phyloP scores from a whole-genome alignment of 1,284 basidiomycete genomes.

The Stygiomarasmius scandens region DNA sequence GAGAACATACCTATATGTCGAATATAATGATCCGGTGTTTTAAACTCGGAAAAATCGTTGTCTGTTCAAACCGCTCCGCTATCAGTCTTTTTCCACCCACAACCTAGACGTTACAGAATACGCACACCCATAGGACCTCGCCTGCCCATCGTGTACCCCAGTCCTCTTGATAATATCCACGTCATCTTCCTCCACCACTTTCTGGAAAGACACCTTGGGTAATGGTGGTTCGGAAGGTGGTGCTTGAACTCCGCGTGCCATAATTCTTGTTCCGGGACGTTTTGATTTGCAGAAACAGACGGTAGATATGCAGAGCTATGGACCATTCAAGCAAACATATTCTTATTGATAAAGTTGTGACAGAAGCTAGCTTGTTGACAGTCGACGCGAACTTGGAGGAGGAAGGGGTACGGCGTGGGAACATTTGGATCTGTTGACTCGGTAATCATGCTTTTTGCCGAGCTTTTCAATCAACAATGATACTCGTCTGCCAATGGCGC shows the following conservation, averaged over 20 bases:
- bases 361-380: not conserved
- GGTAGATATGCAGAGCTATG: not conserved
- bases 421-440: not conserved
- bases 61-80: conserved; percentile 1
- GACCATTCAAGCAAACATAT: not conserved
- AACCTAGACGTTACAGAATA: not conserved
- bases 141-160: conserved; percentile 33
- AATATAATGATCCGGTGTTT: conserved; percentile 84
- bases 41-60: conserved; percentile 75
- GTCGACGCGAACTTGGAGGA: not conserved
- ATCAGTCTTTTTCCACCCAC: not conserved
- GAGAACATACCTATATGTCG: conserved; percentile 83
- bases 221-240: conserved; percentile 3
- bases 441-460: too few species aligned
- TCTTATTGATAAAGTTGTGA: not conserved
- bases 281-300: not conserved
- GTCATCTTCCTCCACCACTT: conserved; percentile 12
- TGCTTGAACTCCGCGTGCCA: conserved; percentile 13
- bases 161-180: conserved; percentile 12
- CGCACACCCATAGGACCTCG: conserved; percentile 36
- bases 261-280: not conserved
- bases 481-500: too few species aligned
- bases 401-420: not conserved
- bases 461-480: too few species aligned
- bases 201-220: conserved; percentile 15